Conservation (phyloP, 148 eudicot genomes). For the Spergularia bocconei region DNA sequence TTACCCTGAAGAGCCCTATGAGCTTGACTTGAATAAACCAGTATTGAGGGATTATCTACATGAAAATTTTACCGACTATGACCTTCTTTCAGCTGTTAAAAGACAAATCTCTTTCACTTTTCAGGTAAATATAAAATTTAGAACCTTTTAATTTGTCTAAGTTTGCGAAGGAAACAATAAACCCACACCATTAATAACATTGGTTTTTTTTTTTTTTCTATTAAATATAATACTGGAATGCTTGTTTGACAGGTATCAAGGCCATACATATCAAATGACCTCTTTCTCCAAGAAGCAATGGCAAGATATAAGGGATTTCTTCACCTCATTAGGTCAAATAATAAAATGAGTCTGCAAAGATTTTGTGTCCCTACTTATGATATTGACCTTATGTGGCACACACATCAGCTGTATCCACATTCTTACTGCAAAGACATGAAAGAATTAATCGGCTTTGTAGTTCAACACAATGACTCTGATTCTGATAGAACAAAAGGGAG, state of each 20-base stretch:
- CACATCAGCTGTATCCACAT: slow-evolving; percentile 75
- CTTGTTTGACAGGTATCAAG: slow-evolving; percentile 47
- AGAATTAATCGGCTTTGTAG: slow-evolving; percentile 52
- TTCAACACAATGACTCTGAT: slow-evolving; percentile 89
- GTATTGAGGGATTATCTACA: slow-evolving; percentile 17
- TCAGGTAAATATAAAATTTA: slow-evolving; percentile 42
- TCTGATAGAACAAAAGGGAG: slow-evolving; percentile 79
- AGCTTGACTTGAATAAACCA: slow-evolving; percentile 35
- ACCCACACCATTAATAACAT: too few relatives aligned
- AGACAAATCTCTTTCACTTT: slow-evolving; percentile 75
- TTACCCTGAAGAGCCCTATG: slow-evolving; percentile 69
- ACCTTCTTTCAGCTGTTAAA: slow-evolving; percentile 67
- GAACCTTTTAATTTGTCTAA: neutral
- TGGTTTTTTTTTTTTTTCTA: too few relatives aligned
- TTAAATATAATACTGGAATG: too few relatives aligned
- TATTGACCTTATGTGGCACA: slow-evolving; percentile 92
- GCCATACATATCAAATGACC: slow-evolving; percentile 49
- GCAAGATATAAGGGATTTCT: slow-evolving; percentile 93
- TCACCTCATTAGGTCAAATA: slow-evolving; percentile 68
- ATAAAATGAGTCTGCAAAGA: slow-evolving; percentile 43
- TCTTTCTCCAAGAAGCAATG: slow-evolving; percentile 71
- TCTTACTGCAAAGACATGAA: slow-evolving; percentile 63
- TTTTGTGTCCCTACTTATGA: slow-evolving; percentile 94
- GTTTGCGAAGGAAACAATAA: too few relatives aligned
- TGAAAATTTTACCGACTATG: slow-evolving; percentile 62